Base-by-base conservation (phyloP, 208 protist species). In the Leishmania aethiopica region DNA sequence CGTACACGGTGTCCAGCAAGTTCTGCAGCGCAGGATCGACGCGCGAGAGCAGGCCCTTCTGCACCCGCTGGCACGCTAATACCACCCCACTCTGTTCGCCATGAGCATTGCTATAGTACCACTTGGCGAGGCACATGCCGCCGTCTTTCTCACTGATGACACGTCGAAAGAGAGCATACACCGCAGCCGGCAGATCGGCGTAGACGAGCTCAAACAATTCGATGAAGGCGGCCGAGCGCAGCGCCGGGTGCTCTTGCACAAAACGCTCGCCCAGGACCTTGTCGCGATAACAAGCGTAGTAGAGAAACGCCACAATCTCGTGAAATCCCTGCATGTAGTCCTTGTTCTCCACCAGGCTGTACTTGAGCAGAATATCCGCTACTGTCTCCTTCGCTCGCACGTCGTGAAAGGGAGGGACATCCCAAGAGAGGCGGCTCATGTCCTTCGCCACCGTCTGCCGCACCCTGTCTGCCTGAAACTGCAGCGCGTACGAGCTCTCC, bases 291-390 rank as follows among this genome's bases (percentile, higher is more conserved):
- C 80, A 87, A 45, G 77, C 76, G 62, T 85, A 91, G 69, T 97
- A 98, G 22, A 97, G 79, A 62, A 97, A 95, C 37, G 96, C 93
- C 17, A 96, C 87, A 47, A 99, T 80, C 75, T 99, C 97, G 80
- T 99, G 96, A 79, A 98, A 94, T 11, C 96, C 96, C 75, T 98
- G 96, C 81, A 86, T 90, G 82, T 98, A 98, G 19, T 91, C 89
- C 66, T 80, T 76, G 42, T 77, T 60, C 70, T 95, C 77, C 66
- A 75, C 32, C 17, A 95, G 2, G 74, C 92, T 93, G 87, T 93
- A 97, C 57, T 86, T 88, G 4, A 93, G 66, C 66, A 97, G 75
- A 73, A 97, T 87, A 49, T 90, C 78, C 7, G 84, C 73, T 17
- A 97, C 79, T 45, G 83, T 70, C 22, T 81, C 64, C 64, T 89